Base-by-base conservation (phyloP, 495 filamentous ascomycete genomes). In the Annulohypoxylon stygium region DNA sequence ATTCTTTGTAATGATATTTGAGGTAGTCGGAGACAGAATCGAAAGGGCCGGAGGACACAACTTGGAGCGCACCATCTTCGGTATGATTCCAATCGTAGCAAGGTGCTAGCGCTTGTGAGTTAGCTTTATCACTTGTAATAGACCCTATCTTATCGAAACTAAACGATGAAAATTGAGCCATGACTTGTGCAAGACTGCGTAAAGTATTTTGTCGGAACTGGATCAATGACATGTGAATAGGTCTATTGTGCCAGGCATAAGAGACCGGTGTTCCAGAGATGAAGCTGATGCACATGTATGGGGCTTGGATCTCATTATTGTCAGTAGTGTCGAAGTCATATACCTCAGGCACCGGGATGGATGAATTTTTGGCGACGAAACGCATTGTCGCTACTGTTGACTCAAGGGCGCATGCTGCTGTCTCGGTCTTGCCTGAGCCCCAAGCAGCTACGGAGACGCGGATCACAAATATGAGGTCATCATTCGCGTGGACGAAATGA, bases 271-370 rank as follows among this genome's bases (percentile, higher is more conserved):
- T 61, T 9, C 74, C 76, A 1, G 68, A 30, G 0, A 76, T 10
- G 30, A 67, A 78, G 60, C 69, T 76, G 69, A 75, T 78, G 59
- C 74, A 76, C 3, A 76, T 64, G 43, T 76, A 78, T 14, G 71
- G 76, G 2, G 76, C 71, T 0, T 55, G 59, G 41, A 78, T 75
- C 14, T 34, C 69, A 54, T 76, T 76, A 12, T 71, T 11, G 23
- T 36, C 65, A n/a, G 74, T 69, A 3, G 72, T 68, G 47, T 75
- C 77, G 9, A 67, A 75, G 4, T 50, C 70, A 48, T 75, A 75
- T 16, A 79, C 53, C 18, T 74, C 7, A 0, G 77, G 77, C 6
- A 79, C 72, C 9, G 77, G 77, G 20, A 77, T 65, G 1, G 63
- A 65, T 9, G 77, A 77, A 10, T 57, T 67, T 23, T 25, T 12